phyloP scores from a whole-genome alignment of 2,329 filamentous ascomycete genomes.

The Zarea fungicola region DNA sequence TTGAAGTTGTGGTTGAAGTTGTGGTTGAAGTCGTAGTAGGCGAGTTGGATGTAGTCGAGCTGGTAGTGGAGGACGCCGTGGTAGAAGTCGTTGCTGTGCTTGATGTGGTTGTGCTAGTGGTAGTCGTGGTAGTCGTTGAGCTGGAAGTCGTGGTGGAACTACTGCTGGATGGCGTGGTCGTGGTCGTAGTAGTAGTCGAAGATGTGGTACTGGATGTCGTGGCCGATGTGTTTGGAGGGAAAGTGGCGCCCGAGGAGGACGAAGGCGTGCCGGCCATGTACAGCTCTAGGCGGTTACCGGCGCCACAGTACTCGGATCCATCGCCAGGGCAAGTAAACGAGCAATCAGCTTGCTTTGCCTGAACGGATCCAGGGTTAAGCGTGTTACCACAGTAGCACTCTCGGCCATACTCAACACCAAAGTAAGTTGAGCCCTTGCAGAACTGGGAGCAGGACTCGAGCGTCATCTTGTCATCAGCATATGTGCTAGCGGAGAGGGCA shows the following conservation, averaged over 20 bases:
- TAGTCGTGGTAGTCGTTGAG: background rate
- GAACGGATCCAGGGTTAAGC: slow-evolving; percentile 23
- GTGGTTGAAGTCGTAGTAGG: background rate
- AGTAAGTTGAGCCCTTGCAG: slow-evolving; percentile 26
- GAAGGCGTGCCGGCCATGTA: slow-evolving; percentile 28
- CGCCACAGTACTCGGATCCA: slow-evolving; percentile 30
- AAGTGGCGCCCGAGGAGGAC: too few species aligned
- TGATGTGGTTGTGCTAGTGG: background rate
- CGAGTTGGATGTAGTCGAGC: background rate
- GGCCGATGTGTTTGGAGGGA: too few species aligned
- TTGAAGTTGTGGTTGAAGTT: background rate
- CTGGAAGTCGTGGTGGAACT: slow-evolving; percentile 1
- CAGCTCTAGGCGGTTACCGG: slow-evolving; percentile 26
- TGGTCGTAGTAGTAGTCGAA: background rate
- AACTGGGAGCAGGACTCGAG: slow-evolving; percentile 28
- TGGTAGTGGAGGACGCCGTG: background rate
- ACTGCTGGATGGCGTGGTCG: too few species aligned
- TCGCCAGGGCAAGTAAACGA: slow-evolving; percentile 29
- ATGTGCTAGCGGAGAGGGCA: slow-evolving; percentile 25
- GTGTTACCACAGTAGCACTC: slow-evolving; percentile 36
- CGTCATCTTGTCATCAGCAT: slow-evolving; percentile 29
- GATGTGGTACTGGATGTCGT: background rate
- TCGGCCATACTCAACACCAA: slow-evolving; percentile 30
- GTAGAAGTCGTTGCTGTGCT: background rate
- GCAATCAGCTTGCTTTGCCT: slow-evolving; percentile 29